A percentile compares a stretch with the other conserved stretches of the same genome.
phyloP scores from a whole-genome alignment of 768 basidiomycete species.

The Trametes punicea region DNA sequence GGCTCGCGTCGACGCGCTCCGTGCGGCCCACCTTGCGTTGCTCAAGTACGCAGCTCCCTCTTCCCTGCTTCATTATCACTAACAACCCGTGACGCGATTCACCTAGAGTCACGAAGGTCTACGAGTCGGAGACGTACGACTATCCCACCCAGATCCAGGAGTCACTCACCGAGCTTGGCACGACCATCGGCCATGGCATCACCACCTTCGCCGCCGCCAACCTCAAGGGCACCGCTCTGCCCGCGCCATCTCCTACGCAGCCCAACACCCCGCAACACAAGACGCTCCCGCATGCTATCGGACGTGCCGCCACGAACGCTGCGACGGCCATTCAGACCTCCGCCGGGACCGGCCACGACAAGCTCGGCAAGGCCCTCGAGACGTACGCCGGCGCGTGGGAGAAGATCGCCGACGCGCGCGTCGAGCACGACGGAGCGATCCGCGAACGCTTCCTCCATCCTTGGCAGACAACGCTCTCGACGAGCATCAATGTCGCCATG shows the following conservation, averaged over 20 bases:
- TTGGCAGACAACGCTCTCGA: constrained; percentile 85
- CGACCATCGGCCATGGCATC: constrained; percentile 68
- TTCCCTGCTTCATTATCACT: neutral
- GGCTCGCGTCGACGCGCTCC: constrained; percentile 88
- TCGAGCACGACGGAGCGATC: constrained; percentile 77
- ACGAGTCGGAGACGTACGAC: constrained; percentile 84
- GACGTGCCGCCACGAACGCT: constrained; percentile 71
- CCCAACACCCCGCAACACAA: constrained; percentile 67
- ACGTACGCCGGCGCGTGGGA: constrained; percentile 83
- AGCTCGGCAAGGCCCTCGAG: constrained; percentile 74
- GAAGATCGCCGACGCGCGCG: constrained; percentile 71
- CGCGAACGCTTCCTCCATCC: constrained; percentile 66
- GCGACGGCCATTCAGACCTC: constrained; percentile 44
- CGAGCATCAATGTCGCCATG: constrained; percentile 84
- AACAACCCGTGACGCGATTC: neutral
- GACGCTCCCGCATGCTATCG: constrained; percentile 93
- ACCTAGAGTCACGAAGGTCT: constrained; percentile 80
- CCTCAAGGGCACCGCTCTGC: constrained; percentile 85
- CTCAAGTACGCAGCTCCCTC: constrained; percentile 60
- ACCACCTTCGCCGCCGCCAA: constrained; percentile 85
- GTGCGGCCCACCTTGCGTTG: constrained; percentile 67
- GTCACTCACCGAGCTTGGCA: constrained; percentile 68
- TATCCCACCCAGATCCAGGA: constrained; percentile 89
- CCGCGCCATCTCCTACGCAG: constrained; percentile 60
- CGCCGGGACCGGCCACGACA: constrained; percentile 50